Conservation (phyloP, 352 stramenopile genomes). For the Phytopythium mirpurense region DNA sequence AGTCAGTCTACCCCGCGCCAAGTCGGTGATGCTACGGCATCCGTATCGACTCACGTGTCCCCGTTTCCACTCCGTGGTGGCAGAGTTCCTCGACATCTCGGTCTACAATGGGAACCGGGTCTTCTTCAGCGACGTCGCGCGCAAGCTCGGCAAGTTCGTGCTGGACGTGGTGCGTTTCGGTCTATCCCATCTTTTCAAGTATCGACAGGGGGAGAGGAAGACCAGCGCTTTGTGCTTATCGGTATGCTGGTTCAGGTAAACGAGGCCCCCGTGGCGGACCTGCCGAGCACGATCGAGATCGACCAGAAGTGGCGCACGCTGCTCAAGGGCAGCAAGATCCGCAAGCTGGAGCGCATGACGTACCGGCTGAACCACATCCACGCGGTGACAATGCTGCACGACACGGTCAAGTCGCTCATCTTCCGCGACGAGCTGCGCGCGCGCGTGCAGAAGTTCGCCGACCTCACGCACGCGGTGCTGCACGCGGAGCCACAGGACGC, state of each 20-base stretch:
- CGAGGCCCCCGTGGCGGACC: slow-evolving; percentile 28
- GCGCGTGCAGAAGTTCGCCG: slow-evolving; percentile 44
- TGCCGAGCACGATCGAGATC: slow-evolving; percentile 41
- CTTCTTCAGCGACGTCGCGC: slow-evolving; percentile 50
- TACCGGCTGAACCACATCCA: slow-evolving; percentile 51
- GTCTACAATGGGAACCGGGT: slow-evolving; percentile 52
- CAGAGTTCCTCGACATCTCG: slow-evolving; percentile 41
- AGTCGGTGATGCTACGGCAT: too few relatives aligned
- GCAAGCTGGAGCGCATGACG: slow-evolving; percentile 39
- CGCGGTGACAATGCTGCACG: slow-evolving; percentile 37
- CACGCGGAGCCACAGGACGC: neutral
- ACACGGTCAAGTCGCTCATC: slow-evolving; percentile 44
- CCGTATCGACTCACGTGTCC: too few relatives aligned
- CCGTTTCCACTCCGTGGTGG: neutral
- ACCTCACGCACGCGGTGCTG: slow-evolving; percentile 19
- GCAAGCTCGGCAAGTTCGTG: slow-evolving; percentile 59
- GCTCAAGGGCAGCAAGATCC: slow-evolving; percentile 43
- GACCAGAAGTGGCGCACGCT: slow-evolving; percentile 49
- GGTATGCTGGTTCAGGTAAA: too few relatives aligned
- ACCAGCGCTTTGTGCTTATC: too few relatives aligned
- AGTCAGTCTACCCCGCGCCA: slow-evolving; percentile 6
- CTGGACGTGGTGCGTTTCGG: slow-evolving; percentile 32
- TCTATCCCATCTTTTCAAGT: too few relatives aligned
- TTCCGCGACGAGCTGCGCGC: slow-evolving; percentile 57
- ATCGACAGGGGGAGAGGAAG: too few relatives aligned